phyloP scores from a whole-genome alignment of 495 filamentous ascomycete genomes.

The Xylaria castorea region DNA sequence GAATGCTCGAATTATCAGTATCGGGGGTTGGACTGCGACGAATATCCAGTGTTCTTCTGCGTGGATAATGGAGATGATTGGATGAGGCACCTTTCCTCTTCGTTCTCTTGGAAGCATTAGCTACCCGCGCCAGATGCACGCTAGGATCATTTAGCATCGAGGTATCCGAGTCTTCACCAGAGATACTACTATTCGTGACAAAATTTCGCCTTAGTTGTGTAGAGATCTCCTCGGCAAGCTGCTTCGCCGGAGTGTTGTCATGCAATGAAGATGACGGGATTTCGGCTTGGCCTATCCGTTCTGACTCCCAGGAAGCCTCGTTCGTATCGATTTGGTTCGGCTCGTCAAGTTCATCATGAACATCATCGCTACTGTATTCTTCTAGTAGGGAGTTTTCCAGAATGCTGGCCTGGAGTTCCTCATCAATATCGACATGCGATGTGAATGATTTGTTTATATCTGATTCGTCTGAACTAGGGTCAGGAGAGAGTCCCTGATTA shows the following conservation, averaged over 20 bases:
- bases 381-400: constrained; percentile 31
- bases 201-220: constrained; percentile 19
- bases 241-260: constrained; percentile 10
- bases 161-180: constrained; percentile 25
- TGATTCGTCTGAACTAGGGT: constrained; percentile 1
- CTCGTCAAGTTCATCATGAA: constrained; percentile 2
- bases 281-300: neutral
- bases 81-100: constrained; percentile 34
- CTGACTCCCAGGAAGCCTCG: neutral
- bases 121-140: constrained; percentile 44
- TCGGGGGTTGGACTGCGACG: constrained; percentile 24
- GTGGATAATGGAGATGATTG: neutral
- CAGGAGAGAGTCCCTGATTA: neutral
- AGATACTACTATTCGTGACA: constrained; percentile 1
- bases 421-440: constrained; percentile 41
- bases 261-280: neutral
- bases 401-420: constrained; percentile 40
- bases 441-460: constrained; percentile 27
- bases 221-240: constrained; percentile 19
- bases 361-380: neutral
- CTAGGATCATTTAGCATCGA: constrained; percentile 38
- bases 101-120: constrained; percentile 38
- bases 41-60: constrained; percentile 10
- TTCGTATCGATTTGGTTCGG: constrained; percentile 1
- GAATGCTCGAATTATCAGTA: constrained; percentile 36